A percentile compares a stretch with the other conserved stretches of the same genome.
phyloP scores from a whole-genome alignment of 1,284 basidiomycete species.

The Apiotrichum akiyoshidainum region DNA sequence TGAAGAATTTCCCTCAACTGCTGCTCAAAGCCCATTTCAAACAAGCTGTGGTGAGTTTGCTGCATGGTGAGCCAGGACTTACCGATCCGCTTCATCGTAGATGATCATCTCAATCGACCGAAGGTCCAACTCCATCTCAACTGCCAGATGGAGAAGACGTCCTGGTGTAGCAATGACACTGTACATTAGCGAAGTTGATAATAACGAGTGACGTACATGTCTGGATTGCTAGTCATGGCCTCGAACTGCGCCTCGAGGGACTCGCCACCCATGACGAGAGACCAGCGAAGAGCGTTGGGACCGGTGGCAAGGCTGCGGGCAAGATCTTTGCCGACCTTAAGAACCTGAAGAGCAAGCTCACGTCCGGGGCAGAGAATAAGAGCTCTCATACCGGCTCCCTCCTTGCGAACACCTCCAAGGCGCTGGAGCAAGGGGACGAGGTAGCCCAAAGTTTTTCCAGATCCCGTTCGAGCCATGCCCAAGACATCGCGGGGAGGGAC shows the following conservation, averaged over 20 bases:
- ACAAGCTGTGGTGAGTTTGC: conserved; percentile 58
- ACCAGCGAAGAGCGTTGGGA: conserved; percentile 76
- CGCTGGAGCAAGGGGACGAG: conserved; percentile 88
- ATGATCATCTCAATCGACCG: conserved; percentile 85
- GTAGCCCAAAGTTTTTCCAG: conserved; percentile 96
- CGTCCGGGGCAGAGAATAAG: conserved; percentile 88
- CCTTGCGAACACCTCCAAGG: conserved; percentile 70
- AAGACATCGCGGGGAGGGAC: conserved; percentile 90
- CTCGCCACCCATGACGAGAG: conserved; percentile 92
- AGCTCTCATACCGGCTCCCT: conserved; percentile 74
- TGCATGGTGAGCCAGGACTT: conserved; percentile 6
- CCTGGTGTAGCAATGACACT: conserved; percentile 97
- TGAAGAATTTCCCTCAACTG: conserved; percentile 87
- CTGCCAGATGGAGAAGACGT: conserved; percentile 87
- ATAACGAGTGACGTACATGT: conserved; percentile 64
- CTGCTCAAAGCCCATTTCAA: conserved; percentile 95
- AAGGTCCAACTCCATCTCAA: conserved; percentile 96
- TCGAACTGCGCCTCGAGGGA: conserved; percentile 94
- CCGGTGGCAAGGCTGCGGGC: conserved; percentile 60
- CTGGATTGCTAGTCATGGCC: conserved; percentile 89
- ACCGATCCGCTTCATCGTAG: conserved; percentile 93
- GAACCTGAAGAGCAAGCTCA: conserved; percentile 89
- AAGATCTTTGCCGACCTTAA: conserved; percentile 92
- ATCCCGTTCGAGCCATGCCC: conserved; percentile 97
- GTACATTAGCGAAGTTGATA: conserved; percentile 51